Conservation (phyloP, 2,329 filamentous ascomycete species). For the Aschersonia sp. region DNA sequence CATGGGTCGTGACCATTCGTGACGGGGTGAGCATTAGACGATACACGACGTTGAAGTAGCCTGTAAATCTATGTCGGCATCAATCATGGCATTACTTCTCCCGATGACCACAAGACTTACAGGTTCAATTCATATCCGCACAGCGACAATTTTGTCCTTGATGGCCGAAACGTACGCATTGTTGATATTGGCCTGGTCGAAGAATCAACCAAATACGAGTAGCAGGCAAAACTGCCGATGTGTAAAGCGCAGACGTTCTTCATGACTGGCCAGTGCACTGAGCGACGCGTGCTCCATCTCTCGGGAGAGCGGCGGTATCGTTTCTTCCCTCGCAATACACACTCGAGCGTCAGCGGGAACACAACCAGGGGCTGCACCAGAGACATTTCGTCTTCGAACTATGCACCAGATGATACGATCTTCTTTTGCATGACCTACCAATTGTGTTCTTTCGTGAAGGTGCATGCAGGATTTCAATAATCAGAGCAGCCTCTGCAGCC, state of each 20-base stretch:
- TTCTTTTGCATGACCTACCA: no score
- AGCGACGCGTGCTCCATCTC: no score
- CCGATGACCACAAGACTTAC: neutral
- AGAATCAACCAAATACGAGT: slow-evolving; percentile 10
- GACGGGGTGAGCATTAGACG: slow-evolving; percentile 28
- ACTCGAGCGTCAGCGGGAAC: slow-evolving; percentile 14
- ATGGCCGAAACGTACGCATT: slow-evolving; percentile 23
- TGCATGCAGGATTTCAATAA: no score
- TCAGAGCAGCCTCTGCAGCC: no score
- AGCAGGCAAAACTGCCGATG: neutral
- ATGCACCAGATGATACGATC: neutral
- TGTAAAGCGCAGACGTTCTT: neutral
- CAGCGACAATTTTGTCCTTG: slow-evolving; percentile 34
- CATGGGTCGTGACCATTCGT: slow-evolving; percentile 21
- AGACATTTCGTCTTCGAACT: slow-evolving; percentile 1
- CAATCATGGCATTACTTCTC: neutral
- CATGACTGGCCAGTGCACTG: no score
- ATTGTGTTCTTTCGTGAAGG: no score
- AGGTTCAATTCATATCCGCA: slow-evolving; percentile 15
- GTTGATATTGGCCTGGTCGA: slow-evolving; percentile 13
- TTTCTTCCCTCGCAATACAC: slow-evolving; percentile 13
- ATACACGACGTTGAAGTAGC: slow-evolving; percentile 44
- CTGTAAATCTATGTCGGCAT: slow-evolving; percentile 12
- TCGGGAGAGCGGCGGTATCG: no score
- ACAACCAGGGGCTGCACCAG: slow-evolving; percentile 5